These are phyloP conservation scores for Acacia concinna DNA, from an alignment of 331 rosid species.

Conservation along the genomic window DNA sequence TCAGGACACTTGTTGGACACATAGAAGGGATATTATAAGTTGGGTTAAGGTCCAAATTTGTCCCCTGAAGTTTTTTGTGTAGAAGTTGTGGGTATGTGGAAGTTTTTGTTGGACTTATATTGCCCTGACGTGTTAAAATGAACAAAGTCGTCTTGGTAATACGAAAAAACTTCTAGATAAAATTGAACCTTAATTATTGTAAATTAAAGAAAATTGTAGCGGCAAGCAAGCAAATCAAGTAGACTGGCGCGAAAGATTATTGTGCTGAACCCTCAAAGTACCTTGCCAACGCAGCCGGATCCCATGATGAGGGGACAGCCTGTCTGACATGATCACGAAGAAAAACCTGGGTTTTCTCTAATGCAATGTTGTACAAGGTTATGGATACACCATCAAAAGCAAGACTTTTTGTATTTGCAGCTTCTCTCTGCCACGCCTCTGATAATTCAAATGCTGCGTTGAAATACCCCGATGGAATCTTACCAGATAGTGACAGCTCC, in stretches of 20 bases:
- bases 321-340: conserved; percentile 67
- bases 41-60: too few relatives aligned
- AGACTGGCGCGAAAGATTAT: not conserved
- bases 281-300: conserved; percentile 84
- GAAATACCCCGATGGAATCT: conserved; percentile 87
- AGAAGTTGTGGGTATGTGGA: too few relatives aligned
- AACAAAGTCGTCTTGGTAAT: too few relatives aligned
- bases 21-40: too few relatives aligned
- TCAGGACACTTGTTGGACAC: not conserved
- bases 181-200: not conserved
- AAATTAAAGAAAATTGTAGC: not conserved
- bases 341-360: conserved; percentile 64
- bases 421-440: conserved; percentile 82
- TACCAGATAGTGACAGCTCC: conserved; percentile 69
- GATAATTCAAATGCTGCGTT: conserved; percentile 67
- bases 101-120: too few relatives aligned
- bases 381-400: conserved; percentile 79
- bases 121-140: too few relatives aligned
- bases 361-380: conserved; percentile 65
- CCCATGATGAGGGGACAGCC: conserved; percentile 87
- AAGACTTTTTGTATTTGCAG: conserved; percentile 72
- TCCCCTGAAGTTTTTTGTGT: too few relatives aligned
- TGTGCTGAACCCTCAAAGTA: conserved; percentile 30
- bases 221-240: not conserved
- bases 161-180: too few relatives aligned